Evolutionary conservation across 1,284 basidiomycete genomes (phyloP), one percentile per base, ranked within the genome.

Genomic region (Puccinia hordei): DNA sequence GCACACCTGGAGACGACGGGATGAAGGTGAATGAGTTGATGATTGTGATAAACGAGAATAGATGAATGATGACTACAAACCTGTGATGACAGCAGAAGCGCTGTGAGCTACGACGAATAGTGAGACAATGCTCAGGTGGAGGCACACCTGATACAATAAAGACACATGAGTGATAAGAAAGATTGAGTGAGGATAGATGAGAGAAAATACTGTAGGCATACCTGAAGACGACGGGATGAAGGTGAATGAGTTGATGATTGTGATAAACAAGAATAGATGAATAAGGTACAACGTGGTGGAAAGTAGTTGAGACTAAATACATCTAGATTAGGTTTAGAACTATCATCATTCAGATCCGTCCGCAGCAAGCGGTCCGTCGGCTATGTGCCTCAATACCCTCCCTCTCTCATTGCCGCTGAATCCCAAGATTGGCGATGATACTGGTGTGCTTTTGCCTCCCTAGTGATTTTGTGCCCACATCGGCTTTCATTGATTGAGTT

Each of bases 371-470:
- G 12, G 4, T 12, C 38, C 6, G 38, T 41, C 38, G 38, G 12
- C 38, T 12, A 41, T 49, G 46, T 49, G 46, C 46, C 46, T 59
- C 57, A 59, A 59, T 59, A 59, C 57, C 57, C 57, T n/a, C 57
- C 57, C 57, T 59, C 30, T 24, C 30, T 59, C 57, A 59, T 59
- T 59, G 57, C 57, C 57, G 57, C 10, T 59, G 57, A 33, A 59
- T 59, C 9, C 22, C 9, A 15, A 59, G 57, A 33, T 59, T n/a
- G 24, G n/a, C 10, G 17, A 59, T 33, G 30, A 59, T 24, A 15
- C 22, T 24, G 24, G 10, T 9, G n/a, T 59, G 57, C 27, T 59
- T 59, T 33, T 59, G 57, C 9, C 30, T 59, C 27, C 57, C 57
- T 59, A 59, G 57, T 59, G 57, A 10, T 22, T 59, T 59, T 9